A percentile compares a stretch with the other conserved stretches of the same genome.
phyloP scores from a whole-genome alignment of 805 yeast genomes.

The Kluyveromyces starmeri region DNA sequence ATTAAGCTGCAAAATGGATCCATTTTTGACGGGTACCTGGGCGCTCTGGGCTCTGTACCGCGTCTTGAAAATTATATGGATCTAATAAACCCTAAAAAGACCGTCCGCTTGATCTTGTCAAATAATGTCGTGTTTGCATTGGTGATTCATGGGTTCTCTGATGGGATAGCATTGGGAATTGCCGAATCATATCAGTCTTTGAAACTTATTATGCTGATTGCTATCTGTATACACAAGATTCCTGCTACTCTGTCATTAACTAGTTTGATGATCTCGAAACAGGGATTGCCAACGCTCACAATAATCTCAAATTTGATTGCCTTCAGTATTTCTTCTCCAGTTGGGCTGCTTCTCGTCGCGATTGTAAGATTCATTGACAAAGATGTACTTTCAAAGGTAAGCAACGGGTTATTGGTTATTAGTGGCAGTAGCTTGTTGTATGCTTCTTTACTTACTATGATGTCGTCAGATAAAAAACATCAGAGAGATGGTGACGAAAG shows the following conservation, averaged over 20 bases:
- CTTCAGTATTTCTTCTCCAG: conserved; percentile 29
- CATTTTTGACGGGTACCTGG: neutral
- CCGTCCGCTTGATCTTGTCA: conserved; percentile 26
- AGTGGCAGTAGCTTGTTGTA: conserved; percentile 31
- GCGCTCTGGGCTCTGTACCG: neutral
- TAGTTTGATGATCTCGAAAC: conserved; percentile 38
- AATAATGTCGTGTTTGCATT: conserved; percentile 50
- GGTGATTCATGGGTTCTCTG: conserved; percentile 50
- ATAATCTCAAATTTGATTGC: conserved; percentile 39
- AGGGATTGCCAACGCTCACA: conserved; percentile 30
- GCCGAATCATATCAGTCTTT: conserved; percentile 34
- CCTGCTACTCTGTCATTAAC: conserved; percentile 57
- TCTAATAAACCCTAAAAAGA: conserved; percentile 16
- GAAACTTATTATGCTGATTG: conserved; percentile 39
- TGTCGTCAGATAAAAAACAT: conserved; percentile 9
- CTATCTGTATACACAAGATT: conserved; percentile 53
- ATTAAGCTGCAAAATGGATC: neutral
- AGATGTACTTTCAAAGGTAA: conserved; percentile 23
- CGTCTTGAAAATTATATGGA: conserved; percentile 14
- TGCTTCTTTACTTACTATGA: conserved; percentile 28
- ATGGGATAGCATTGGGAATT: conserved; percentile 57
- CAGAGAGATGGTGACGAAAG: neutral
- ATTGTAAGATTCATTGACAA: conserved; percentile 20
- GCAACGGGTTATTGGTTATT: conserved; percentile 26
- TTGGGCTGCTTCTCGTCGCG: conserved; percentile 24